Base-by-base conservation (phyloP, 2,329 filamentous ascomycete species). In the Hymenoscyphus infarciens region DNA sequence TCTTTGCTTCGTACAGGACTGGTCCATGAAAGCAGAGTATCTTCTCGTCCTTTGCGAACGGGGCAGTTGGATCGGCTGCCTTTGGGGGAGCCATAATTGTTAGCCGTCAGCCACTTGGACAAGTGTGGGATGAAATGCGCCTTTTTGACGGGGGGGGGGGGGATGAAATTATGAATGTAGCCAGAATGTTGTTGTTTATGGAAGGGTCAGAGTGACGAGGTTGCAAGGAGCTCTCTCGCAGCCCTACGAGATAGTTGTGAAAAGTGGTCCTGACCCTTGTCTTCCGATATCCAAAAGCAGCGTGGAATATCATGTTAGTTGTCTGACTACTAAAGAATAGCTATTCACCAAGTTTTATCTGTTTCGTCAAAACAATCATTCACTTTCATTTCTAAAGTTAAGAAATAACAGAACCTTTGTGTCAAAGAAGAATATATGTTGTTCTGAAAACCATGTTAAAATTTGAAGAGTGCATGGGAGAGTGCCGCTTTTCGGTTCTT, bases 1-100 rank as follows among this genome's bases (percentile, higher is more conserved):
- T 88, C 79, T 98, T 98, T 69, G 95, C 95, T 77, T 99, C 95
- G 75, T 99, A 99, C 59, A 99, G 86, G 78, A 98, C 87, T 73
- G 98, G 93, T 78, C 94, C 91, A 76, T 99, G 95, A 75, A 98
- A 98, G 80, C 95, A 99, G 35, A 98, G 86, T 42, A 96, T 92
- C 74, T 90, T 92, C 81, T 99, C 95, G 74, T 98, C 92, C 82
- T 93, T 92, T 7, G 63, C 62, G 63, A 68, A 75, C 2, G 72
- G 71, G 15, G 72, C 66, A 16, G 60, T 63, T 1, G 69, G 65
- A 16, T 64, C 60, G 22, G 64, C 63, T 49, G 72, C 55, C 57
- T 73, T 74, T 54, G 72, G 71, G 8, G 72, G 74, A 27, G 73
- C 74, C 74, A 62, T 62, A 15, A 13, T 60, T 16, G n/a, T 22